A percentile compares a stretch with the other conserved stretches of the same genome.
Conservation (phyloP, 805 yeast species). For the Candida boleticola region DNA sequence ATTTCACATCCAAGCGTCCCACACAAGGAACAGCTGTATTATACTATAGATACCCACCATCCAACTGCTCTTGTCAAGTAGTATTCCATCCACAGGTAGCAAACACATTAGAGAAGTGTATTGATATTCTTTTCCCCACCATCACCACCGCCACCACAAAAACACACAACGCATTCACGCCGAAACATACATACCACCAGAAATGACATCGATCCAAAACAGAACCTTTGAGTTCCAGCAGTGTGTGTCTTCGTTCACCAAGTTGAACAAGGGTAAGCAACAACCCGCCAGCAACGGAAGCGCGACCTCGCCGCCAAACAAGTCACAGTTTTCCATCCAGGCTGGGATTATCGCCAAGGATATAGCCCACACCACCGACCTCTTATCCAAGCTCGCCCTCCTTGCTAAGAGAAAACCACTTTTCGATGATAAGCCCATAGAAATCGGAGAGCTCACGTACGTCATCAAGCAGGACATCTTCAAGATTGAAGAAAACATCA, state of each 20-base stretch:
- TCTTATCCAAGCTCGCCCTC: conserved; percentile 75
- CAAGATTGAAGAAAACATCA: conserved; percentile 69
- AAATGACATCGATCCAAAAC: conserved; percentile 52
- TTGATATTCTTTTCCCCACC: too few relatives aligned
- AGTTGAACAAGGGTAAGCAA: conserved; percentile 46
- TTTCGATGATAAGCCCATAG: conserved; percentile 92
- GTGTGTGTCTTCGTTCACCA: conserved; percentile 76
- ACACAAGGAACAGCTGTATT: too few relatives aligned
- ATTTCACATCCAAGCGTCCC: too few relatives aligned
- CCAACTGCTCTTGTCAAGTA: too few relatives aligned
- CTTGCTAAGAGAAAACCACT: conserved; percentile 87
- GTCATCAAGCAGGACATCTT: conserved; percentile 85
- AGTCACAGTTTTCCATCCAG: conserved; percentile 46
- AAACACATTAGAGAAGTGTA: too few relatives aligned
- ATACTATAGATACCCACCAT: too few relatives aligned
- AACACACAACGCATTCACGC: too few relatives aligned
- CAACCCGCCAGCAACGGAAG: conserved; percentile 3
- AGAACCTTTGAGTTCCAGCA: conserved; percentile 91
- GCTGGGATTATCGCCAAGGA: conserved; percentile 88
- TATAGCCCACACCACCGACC: conserved; percentile 78
- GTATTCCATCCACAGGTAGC: too few relatives aligned
- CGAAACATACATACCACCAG: not conserved
- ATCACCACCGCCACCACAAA: too few relatives aligned
- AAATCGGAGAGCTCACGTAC: conserved; percentile 87
- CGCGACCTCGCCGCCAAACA: conserved; percentile 18